Evolutionary conservation across 2,329 filamentous ascomycete genomes (phyloP).

Genomic region (Fusarium avenaceum): DNA sequence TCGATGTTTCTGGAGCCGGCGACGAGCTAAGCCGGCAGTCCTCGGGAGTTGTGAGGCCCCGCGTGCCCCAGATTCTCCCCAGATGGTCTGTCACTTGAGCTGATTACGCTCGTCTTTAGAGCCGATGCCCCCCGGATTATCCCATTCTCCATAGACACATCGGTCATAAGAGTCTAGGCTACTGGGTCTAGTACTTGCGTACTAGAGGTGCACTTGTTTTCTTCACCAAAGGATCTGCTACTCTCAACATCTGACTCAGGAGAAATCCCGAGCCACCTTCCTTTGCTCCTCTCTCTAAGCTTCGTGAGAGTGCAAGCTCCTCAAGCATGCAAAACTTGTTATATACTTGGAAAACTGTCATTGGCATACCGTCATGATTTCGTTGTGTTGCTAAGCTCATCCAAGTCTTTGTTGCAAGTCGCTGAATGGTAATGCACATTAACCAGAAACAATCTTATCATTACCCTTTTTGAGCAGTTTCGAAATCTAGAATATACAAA

Average conservation of each 20-base stretch:
- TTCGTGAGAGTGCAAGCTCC: not conserved
- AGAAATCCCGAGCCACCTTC: not conserved
- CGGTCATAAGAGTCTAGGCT: not conserved
- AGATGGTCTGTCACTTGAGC: conserved; percentile 11
- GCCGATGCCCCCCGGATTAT: not conserved
- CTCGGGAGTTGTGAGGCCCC: conserved; percentile 19
- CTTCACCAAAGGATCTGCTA: not conserved
- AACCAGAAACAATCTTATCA: not conserved
- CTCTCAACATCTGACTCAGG: not conserved
- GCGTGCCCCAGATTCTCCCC: conserved; percentile 33
- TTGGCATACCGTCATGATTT: not conserved
- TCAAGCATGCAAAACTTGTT: not conserved
- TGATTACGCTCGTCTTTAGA: not conserved
- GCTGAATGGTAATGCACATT: not conserved
- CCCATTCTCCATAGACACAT: not conserved
- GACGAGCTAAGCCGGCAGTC: conserved; percentile 20
- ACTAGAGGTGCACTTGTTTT: not conserved
- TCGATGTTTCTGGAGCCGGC: conserved; percentile 9
- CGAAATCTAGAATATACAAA: not conserved
- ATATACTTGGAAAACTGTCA: not conserved
- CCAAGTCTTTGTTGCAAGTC: not conserved
- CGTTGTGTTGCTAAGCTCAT: not conserved
- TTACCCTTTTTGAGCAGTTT: not conserved
- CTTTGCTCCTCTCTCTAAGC: not conserved
- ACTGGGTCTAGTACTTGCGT: not conserved